Conservation (phyloP, 148 eudicot genomes). For the Silene latifolia region DNA sequence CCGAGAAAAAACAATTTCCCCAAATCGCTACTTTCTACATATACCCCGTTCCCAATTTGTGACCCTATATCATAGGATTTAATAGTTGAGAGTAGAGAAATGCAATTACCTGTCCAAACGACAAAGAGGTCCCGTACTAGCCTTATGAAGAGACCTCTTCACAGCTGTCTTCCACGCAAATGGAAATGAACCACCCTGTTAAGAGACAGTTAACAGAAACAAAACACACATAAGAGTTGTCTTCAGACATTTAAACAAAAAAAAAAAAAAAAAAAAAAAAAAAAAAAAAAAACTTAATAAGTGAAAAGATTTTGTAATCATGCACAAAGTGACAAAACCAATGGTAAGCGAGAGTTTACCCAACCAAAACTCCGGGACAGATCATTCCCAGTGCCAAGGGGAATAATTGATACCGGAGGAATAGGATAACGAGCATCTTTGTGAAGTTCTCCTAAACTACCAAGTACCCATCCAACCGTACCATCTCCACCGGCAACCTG, state of each 20-base stretch:
- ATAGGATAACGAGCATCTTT: conserved; percentile 65
- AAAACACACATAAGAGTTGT: neutral
- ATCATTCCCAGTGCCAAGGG: conserved; percentile 99
- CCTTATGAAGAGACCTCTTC: conserved; percentile 73
- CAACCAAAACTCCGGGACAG: conserved; percentile 95
- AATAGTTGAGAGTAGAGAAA: neutral
- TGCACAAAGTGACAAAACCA: neutral
- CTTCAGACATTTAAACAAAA: neutral
- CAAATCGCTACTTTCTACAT: neutral
- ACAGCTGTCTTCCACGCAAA: conserved; percentile 89
- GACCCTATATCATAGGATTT: neutral
- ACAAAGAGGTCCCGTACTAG: conserved; percentile 41
- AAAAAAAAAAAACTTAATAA: neutral
- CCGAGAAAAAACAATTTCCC: neutral
- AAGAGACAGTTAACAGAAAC: conserved; percentile 5
- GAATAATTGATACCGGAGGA: conserved; percentile 88
- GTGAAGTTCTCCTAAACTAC: conserved; percentile 82
- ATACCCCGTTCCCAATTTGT: neutral
- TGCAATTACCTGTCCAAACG: conserved; percentile 69
- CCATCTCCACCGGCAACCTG: conserved; percentile 99
- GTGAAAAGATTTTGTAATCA: neutral
- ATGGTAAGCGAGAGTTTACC: conserved; percentile 45
- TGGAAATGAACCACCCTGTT: conserved; percentile 96
- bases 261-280: neutral
- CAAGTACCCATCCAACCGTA: conserved; percentile 96